Evolutionary conservation across 768 basidiomycete species (phyloP), one percentile per base, ranked within the genome.

Genomic region (Cystofilobasidium bisporidii): DNA sequence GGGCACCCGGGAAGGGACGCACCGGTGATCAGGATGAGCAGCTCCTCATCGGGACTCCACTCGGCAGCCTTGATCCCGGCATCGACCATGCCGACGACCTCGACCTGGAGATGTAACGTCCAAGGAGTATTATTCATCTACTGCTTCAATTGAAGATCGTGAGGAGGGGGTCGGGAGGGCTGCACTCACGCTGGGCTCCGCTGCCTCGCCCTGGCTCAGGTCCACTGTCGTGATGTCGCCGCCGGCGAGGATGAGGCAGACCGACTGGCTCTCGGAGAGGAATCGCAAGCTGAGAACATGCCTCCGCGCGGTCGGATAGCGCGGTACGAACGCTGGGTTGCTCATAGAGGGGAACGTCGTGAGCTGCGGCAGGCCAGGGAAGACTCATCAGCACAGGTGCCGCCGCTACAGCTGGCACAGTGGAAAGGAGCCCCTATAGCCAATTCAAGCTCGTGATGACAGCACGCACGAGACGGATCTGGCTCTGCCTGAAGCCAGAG

Each of bases 11-110:
- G 43, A 41, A 3, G 32, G 4, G 33, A 69, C 79, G 57, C 68
- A 86, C 91, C 88, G 53, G 91, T 96, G 9, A 88, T 80, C 26
- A 97, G 80, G 1, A 84, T 84, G 17, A 99, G 80, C n/a, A 89
- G 78, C 11, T 89, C 85, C 64, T 94, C 89, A 75, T 99, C 96
- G 5, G 94, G 91, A 70, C 86, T 86, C 93, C 94, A 98, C 17
- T 83, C 80, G 15, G 89, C 92, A 0, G 87, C 85, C 36, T 84
- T 77, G 60, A 99, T 86, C 0, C 89, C 91, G 15, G 84, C 81
- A 64, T 96, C 93, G 10, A 98, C 84, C 0, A 86, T 85, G 20
- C 94, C 94, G 64, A 93, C 86, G 18, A 91, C 82, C 71, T 93
- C 89, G 53, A 83, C 78, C 87, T 89, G 36, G 55, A 58, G 28